Evolutionary conservation across 768 basidiomycete genomes (phyloP), one percentile per base, ranked within the genome.

Genomic region (Clavulina sp.): DNA sequence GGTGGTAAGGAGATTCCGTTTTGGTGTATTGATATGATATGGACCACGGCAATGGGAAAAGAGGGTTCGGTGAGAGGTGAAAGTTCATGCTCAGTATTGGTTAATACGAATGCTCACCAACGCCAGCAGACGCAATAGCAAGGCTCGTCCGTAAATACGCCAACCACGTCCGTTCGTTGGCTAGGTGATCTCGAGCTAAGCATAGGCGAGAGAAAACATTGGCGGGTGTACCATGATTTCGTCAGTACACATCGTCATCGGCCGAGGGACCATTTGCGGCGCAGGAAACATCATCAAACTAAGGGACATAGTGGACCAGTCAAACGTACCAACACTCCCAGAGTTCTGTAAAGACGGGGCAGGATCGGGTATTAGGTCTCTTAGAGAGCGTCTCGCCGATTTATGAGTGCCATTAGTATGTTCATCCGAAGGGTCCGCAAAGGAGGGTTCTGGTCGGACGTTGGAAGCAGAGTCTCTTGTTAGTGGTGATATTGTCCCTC

Each of bases 91-190:
- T n/a, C n/a, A 16, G 24, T 13, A 46, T 46, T 13, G 9, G 24
- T 16, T 9, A 46, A 46, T 13, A n/a, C n/a, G n/a, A 52, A 31
- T 24, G 68, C 74, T 57, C 52, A 77, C 76, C 77, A 32, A 80
- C 75, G 30, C 77, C 78, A 3, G 75, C 66, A 2, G 75, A 71
- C 2, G 76, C 73, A 33, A 78, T 67, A 1, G 75, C 71, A 44
- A 80, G 65, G 58, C 77, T 78, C 2, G 78, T 80, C n/a, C 78
- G 69, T 47, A 77, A 66, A 56, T 79, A 80, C 9, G 78, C 76
- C 33, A 80, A 63, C 57, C 76, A 79, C 2, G 78, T 79, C 44
- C 78, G 66, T 57, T 80, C 78, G 16, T 71, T 74, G 2, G 78
- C 78, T 0, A 80, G 65, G 57, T 80, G 78, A 57, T 80, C 78